Percentiles rank a stretch among this genome's conserved stretches.
phyloP scores from a whole-genome alignment of 768 basidiomycete genomes.

The Tricholoma hemisulphureum region DNA sequence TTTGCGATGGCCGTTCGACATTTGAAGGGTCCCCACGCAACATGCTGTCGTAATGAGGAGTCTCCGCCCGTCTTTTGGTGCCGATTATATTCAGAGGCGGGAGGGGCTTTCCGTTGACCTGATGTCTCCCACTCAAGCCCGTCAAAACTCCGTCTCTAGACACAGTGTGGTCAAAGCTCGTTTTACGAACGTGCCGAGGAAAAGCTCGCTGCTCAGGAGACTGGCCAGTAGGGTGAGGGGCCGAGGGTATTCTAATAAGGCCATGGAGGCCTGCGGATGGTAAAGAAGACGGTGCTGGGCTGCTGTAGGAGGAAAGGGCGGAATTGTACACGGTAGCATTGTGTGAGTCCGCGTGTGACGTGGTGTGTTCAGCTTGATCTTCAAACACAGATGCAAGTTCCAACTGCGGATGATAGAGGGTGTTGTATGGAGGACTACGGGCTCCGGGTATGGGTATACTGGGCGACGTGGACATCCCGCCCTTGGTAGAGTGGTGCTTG shows the following conservation, averaged over 20 bases:
- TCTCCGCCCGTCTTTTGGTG: slow-evolving; percentile 77
- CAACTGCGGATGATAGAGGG: slow-evolving; percentile 30
- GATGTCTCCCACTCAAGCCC: slow-evolving; percentile 67
- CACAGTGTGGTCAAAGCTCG: slow-evolving; percentile 93
- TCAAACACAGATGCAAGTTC: slow-evolving; percentile 50
- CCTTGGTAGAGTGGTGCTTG: slow-evolving; percentile 13
- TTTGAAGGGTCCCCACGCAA: slow-evolving; percentile 75
- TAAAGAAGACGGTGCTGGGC: slow-evolving; percentile 67
- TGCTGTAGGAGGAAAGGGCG: slow-evolving; percentile 40
- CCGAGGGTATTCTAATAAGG: slow-evolving; percentile 41
- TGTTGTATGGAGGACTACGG: slow-evolving; percentile 45
- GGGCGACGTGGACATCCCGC: slow-evolving; percentile 22
- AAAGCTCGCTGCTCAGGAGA: slow-evolving; percentile 52
- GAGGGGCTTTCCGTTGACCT: slow-evolving; percentile 75
- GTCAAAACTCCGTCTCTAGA: slow-evolving; percentile 59
- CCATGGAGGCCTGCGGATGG: slow-evolving; percentile 72
- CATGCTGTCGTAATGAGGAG: slow-evolving; percentile 78
- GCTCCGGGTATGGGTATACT: slow-evolving; percentile 39
- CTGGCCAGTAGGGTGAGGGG: slow-evolving; percentile 24
- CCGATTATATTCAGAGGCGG: slow-evolving; percentile 63
- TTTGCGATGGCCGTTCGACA: slow-evolving; percentile 36
- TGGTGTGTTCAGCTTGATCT: slow-evolving; percentile 35
- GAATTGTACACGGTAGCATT: slow-evolving; percentile 36
- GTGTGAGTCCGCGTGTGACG: slow-evolving; percentile 34
- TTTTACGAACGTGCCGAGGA: slow-evolving; percentile 87